phyloP scores from a whole-genome alignment of 495 filamentous ascomycete species.

The Xylaria palmicola region DNA sequence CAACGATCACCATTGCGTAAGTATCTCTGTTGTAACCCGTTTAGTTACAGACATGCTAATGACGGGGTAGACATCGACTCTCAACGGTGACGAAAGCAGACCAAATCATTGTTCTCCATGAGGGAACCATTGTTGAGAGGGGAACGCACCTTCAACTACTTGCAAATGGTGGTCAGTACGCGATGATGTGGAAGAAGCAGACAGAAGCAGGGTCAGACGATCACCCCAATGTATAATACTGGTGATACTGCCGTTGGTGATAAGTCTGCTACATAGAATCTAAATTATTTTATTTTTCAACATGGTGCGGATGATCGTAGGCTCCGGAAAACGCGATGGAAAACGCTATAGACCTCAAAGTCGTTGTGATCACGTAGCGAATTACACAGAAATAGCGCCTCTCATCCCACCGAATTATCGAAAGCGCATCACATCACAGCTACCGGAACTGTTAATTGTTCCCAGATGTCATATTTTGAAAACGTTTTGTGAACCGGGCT shows the following conservation, averaged over 20 bases:
- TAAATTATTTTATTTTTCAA: neutral
- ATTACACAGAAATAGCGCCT: too few relatives aligned
- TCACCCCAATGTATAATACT: neutral
- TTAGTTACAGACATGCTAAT: neutral
- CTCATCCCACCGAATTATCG: too few relatives aligned
- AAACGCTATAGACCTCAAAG: too few relatives aligned
- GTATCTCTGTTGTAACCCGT: neutral
- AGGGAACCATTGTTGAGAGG: conserved; percentile 66
- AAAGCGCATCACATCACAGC: too few relatives aligned
- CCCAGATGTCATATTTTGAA: too few relatives aligned
- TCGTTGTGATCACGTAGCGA: too few relatives aligned
- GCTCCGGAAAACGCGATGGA: too few relatives aligned
- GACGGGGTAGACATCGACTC: conserved; percentile 56
- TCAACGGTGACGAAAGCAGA: conserved; percentile 79
- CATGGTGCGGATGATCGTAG: neutral
- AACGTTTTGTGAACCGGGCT: too few relatives aligned
- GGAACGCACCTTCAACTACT: conserved; percentile 74
- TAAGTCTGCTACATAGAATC: too few relatives aligned
- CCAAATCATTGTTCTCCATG: conserved; percentile 72
- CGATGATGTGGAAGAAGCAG: conserved; percentile 81
- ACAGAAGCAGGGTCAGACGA: conserved; percentile 28
- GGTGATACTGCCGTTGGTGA: too few relatives aligned
- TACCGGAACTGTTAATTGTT: too few relatives aligned
- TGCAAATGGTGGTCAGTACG: conserved; percentile 64
- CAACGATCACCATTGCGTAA: conserved; percentile 51